A percentile compares a stretch with the other conserved stretches of the same genome.
These are phyloP conservation scores for Pyrus communis DNA, from an alignment of 306 rosid species.

Conservation along the genomic window DNA sequence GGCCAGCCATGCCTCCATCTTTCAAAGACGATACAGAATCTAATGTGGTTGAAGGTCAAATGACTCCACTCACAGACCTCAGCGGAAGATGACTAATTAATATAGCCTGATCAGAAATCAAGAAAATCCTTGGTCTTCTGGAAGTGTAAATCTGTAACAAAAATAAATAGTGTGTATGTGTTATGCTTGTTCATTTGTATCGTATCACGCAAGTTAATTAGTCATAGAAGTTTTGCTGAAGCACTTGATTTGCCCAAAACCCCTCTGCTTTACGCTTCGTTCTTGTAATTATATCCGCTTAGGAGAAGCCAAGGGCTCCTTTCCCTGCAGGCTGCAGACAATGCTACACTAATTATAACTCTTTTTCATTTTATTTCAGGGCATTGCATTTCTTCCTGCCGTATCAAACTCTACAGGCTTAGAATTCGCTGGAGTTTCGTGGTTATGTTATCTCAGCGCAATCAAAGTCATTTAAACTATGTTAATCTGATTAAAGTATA, in stretches of 20 bases:
- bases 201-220: not conserved
- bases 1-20: conserved; percentile 60
- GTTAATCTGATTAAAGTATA: no score
- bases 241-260: not conserved
- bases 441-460: no score
- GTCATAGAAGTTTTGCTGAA: not conserved
- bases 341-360: not conserved
- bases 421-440: no score
- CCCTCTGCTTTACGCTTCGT: not conserved
- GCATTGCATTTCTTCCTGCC: no score
- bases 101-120: no score
- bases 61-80: not conserved
- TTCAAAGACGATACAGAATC: conserved; percentile 23
- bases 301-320: not conserved
- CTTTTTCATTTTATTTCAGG: no score
- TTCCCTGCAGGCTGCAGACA: not conserved
- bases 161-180: not conserved
- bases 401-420: no score
- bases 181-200: not conserved
- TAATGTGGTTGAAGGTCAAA: conserved; percentile 9
- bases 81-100: conserved; percentile 35
- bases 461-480: no score
- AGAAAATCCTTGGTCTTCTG: not conserved
- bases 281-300: not conserved
- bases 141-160: not conserved